Percentiles rank a stretch among this genome's conserved stretches.
Conservation (phyloP, 228 moss, liverwort and hornwort genomes). For the Sphagnum fallax region DNA sequence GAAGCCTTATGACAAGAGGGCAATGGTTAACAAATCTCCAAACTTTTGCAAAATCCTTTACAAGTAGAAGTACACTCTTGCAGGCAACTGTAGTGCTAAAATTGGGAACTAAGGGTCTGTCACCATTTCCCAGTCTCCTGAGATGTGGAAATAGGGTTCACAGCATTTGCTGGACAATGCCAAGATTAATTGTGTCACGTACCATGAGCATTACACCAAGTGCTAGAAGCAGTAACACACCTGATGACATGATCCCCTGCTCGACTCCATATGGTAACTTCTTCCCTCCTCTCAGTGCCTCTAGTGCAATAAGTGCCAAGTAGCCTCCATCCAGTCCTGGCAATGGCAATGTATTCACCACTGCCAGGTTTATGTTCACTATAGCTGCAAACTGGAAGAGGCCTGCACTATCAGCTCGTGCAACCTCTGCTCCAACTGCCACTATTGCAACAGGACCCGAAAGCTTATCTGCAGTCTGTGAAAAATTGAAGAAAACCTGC, state of each 20-base stretch:
- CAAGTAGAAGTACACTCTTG: no score
- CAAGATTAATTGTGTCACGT: conserved; percentile 46
- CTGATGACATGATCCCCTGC: conserved; percentile 54
- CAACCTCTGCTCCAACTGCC: conserved; percentile 90
- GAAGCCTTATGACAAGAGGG: no score
- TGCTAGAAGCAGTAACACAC: conserved; percentile 39
- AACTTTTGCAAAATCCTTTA: no score
- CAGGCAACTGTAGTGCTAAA: no score
- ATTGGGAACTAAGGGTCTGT: no score
- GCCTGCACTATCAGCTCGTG: conserved; percentile 72
- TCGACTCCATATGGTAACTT: conserved; percentile 81
- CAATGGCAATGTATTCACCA: conserved; percentile 76
- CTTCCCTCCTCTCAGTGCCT: conserved; percentile 81
- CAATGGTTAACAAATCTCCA: no score
- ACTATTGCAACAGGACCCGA: conserved; percentile 93
- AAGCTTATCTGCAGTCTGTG: conserved; percentile 78
- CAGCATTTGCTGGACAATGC: conserved; percentile 45
- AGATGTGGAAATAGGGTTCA: conserved; percentile 2
- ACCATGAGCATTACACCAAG: conserved; percentile 47
- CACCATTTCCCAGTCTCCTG: no score
- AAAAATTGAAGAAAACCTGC: conserved; percentile 79
- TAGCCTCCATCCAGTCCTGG: conserved; percentile 94
- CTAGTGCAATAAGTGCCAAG: conserved; percentile 66
- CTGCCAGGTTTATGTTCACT: conserved; percentile 85
- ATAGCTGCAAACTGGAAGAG: conserved; percentile 91